Evolutionary conservation across 345 rosid genomes (phyloP), one percentile per base, ranked within the genome.

Genomic region (Boechera stricta): DNA sequence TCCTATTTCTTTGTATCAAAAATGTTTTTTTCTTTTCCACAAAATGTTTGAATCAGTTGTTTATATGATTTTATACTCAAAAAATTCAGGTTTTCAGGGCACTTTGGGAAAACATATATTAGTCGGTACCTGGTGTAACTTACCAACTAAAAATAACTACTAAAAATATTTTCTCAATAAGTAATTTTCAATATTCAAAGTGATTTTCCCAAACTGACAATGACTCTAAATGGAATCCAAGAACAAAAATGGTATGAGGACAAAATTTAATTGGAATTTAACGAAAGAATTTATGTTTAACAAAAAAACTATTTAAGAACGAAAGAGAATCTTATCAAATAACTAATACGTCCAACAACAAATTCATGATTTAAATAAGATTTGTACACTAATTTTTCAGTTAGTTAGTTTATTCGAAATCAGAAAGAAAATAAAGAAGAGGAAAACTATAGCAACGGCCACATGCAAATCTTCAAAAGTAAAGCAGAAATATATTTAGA

Each of bases 381-480:
- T 11, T 49, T 49, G 31, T 51, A 62, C 32, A 26, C 39, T 29
- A 16, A 36, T 56, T 33, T 56, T 28, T 66, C 33, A 3, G 60
- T 67, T 67, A 57, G 60, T 67, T 57, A 47, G n/a, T 36, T 56
- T 57, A 45, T 36, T 65, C 18, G 6, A 60, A 42, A 57, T 15
- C 36, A 47, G 41, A n/a, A 44, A 36, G 3, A 47, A 16, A 18
- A 49, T 9, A 16, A 16, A 36, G 18, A 44, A 41, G 44, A 36
- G 10, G 3, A 36, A 45, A 16, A 67, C 5, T 48, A 45, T 55
- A 65, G 65, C 62, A 67, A 67, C 67, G 67, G 79, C 79, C 73
- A 75, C 68, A 75, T 75, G 73, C 68, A 67, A 75, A 57, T 58
- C 60, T 35, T 57, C 51, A 38, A 67, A 75, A 75, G 73, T 59